Base-by-base conservation (phyloP, 306 rosid species). In the Inga leiocalycina region DNA sequence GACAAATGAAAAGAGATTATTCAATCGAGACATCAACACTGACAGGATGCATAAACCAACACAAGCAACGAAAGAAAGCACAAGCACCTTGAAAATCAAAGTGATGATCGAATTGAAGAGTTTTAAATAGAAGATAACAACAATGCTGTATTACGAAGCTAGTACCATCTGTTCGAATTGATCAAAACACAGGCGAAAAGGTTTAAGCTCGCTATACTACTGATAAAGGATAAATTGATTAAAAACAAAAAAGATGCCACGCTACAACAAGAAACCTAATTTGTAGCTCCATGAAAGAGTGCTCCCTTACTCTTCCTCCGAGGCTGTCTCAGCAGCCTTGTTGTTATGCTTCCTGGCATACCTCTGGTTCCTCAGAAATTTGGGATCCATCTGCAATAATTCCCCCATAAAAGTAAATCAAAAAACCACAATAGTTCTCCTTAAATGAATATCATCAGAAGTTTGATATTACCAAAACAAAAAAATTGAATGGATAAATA, bases 301-400 rank as follows among this genome's bases (percentile, higher is more conserved):
- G 46, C 45, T 49, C 51, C 1, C 82, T 89, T 89, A 96, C 87
- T 96, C 97, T 89, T 94, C 94, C 34, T 79, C 98, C 0, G 88
- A 12, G 30, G 81, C 89, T 0, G 85, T 6, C 54, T 94, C 98
- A 10, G 72, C 91, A 67, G 34, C 82, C 82, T 90, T 89, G 81
- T 90, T 94, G 93, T 94, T 92, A 79, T 97, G 99, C 90, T 97
- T 97, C 97, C 98, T 97, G 0, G 99, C 99, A 49, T 97, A 97
- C 99, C 99, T 94, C 88, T 97, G 99, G 91, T 97, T 97, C 97
- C 99, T 92, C 90, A 97, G 83, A 45, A 97, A 97, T 91, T 97
- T 97, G 10, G 98, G 98, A 77, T 97, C 99, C 99, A 97, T 97
- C 99, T 96, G 44, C 14, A 83, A 4, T 1, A 64, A 82, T n/a